Evolutionary conservation across 2,329 filamentous ascomycete species (phyloP).

Genomic region (Aspergillus sp.): DNA sequence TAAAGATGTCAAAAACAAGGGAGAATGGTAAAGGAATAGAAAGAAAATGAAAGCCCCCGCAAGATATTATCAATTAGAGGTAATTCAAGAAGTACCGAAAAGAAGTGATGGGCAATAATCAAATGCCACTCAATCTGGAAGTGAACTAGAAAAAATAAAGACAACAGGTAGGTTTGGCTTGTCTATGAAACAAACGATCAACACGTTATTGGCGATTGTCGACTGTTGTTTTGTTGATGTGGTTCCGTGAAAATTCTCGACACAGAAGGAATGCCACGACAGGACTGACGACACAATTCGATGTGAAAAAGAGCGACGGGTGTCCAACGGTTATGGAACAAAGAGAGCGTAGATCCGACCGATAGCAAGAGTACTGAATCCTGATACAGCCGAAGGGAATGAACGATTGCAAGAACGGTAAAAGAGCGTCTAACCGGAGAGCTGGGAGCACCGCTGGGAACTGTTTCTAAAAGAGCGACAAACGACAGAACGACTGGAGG

Average conservation of each 20-base stretch:
- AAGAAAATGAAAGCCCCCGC: slow-evolving; percentile 4
- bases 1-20: slow-evolving; percentile 3
- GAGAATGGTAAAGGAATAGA: slow-evolving; percentile 7
- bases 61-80: slow-evolving; percentile 12
- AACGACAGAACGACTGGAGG: slow-evolving; percentile 29
- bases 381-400: slow-evolving; percentile 8
- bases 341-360: slow-evolving; percentile 24
- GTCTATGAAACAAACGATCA: slow-evolving; percentile 12
- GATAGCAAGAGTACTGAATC: slow-evolving; percentile 15
- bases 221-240: slow-evolving; percentile 22
- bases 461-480: slow-evolving; percentile 36
- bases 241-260: slow-evolving; percentile 25
- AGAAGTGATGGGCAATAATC: slow-evolving; percentile 11
- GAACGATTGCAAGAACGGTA: slow-evolving; percentile 15
- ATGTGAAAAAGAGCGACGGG: slow-evolving; percentile 19
- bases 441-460: slow-evolving; percentile 25
- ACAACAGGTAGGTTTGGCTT: not conserved
- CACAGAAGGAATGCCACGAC: slow-evolving; percentile 29
- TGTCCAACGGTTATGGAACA: slow-evolving; percentile 15
- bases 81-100: slow-evolving; percentile 9
- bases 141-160: not conserved
- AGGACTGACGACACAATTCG: slow-evolving; percentile 14
- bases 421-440: slow-evolving; percentile 32
- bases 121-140: slow-evolving; percentile 6
- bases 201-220: slow-evolving; percentile 11